These are phyloP conservation scores for Mycena chlorophos DNA, from an alignment of 768 basidiomycete species.

Conservation along the genomic window DNA sequence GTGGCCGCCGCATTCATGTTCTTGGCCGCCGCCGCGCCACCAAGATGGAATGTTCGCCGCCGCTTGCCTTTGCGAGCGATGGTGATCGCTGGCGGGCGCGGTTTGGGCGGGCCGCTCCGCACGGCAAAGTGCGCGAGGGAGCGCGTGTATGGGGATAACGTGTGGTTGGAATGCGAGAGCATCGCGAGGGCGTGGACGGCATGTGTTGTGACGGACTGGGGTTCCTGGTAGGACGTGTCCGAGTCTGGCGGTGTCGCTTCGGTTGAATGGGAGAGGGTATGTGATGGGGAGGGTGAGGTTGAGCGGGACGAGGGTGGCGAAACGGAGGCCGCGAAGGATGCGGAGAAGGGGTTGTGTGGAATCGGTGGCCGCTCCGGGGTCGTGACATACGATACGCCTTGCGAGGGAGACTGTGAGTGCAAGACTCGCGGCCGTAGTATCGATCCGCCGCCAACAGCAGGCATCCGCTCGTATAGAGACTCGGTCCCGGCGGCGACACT, in stretches of 20 bases:
- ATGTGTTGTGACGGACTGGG: conserved; percentile 65
- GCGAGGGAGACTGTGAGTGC: conserved; percentile 76
- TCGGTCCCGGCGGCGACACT: conserved; percentile 43
- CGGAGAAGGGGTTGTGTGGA: conserved; percentile 22
- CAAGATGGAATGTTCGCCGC: conserved; percentile 15
- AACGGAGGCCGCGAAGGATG: conserved; percentile 18
- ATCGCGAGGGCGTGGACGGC: conserved; percentile 85
- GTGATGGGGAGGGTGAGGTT: conserved; percentile 23
- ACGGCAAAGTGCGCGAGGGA: conserved; percentile 91
- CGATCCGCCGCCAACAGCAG: conserved; percentile 88
- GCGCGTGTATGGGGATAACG: conserved; percentile 90
- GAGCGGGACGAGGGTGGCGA: conserved; percentile 17
- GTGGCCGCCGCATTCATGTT: neutral
- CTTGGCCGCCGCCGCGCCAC: neutral
- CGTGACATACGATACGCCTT: conserved; percentile 7
- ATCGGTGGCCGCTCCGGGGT: conserved; percentile 22
- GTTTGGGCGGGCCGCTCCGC: conserved; percentile 68
- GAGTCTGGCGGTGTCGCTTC: conserved; percentile 14
- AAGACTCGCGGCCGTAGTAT: conserved; percentile 83
- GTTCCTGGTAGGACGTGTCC: conserved; percentile 38
- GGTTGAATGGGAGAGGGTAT: conserved; percentile 19
- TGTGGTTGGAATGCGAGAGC: conserved; percentile 87
- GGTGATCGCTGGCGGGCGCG: conserved; percentile 34
- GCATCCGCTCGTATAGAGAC: conserved; percentile 81
- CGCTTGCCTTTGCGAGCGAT: conserved; percentile 17